A percentile compares a stretch with the other conserved stretches of the same genome.
phyloP scores from a whole-genome alignment of 163 green algal species.

The Chlorella variabilis region DNA sequence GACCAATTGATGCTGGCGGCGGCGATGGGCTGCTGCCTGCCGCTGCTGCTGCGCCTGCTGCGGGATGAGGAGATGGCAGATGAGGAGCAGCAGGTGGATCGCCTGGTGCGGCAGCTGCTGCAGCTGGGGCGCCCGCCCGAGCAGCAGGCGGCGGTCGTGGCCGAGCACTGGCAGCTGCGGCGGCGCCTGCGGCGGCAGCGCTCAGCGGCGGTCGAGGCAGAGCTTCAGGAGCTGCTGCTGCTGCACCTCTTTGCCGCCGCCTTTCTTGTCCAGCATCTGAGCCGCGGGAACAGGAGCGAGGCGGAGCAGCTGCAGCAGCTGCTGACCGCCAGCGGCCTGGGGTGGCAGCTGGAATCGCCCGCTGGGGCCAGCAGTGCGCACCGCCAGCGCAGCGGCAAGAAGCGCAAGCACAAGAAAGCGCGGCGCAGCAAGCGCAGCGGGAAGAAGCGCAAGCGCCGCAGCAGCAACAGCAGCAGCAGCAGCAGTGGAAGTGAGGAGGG shows the following conservation, averaged over 20 bases:
- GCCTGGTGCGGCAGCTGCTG: background rate
- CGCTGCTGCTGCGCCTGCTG: slow-evolving; percentile 31
- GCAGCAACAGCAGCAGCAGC: background rate
- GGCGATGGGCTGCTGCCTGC: slow-evolving; percentile 30
- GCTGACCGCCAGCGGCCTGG: background rate
- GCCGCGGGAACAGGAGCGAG: background rate
- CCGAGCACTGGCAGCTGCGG: slow-evolving; percentile 17
- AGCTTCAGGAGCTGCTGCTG: slow-evolving; percentile 27
- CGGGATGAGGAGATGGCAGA: slow-evolving; percentile 15
- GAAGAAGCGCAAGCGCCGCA: background rate
- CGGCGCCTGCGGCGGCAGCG: background rate
- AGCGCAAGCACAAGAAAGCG: background rate
- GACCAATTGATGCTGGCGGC: slow-evolving; percentile 10
- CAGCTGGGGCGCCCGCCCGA: background rate
- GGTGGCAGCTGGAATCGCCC: background rate
- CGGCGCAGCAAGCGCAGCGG: background rate
- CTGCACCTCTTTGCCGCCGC: slow-evolving; percentile 27
- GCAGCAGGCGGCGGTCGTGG: background rate
- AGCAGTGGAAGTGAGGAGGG: background rate
- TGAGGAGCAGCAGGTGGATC: background rate
- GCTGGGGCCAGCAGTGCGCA: background rate
- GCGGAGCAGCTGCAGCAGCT: slow-evolving; percentile 13
- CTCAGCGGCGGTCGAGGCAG: background rate
- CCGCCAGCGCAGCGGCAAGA: background rate
- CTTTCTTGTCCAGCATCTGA: background rate